A percentile compares a stretch with the other conserved stretches of the same genome.
These are phyloP conservation scores for Moricandia arvensis DNA, from an alignment of 345 rosid species.

Conservation along the genomic window DNA sequence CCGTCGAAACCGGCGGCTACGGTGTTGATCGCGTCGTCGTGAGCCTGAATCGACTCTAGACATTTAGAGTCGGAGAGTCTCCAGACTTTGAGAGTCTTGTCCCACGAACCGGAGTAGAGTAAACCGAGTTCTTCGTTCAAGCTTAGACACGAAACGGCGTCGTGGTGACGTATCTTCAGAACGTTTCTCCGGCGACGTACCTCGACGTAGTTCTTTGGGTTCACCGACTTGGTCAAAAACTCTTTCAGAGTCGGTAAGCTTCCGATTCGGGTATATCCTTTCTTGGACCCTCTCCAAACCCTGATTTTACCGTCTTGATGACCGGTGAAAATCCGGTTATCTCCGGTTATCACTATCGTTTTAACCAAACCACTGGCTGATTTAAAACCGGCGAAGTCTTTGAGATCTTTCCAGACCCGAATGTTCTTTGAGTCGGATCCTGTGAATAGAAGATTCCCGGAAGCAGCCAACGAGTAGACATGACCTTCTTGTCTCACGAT, in stretches of 20 bases:
- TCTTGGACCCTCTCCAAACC: slow-evolving; percentile 53
- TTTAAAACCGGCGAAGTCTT: slow-evolving; percentile 59
- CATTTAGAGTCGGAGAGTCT: slow-evolving; percentile 52
- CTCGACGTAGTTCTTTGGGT: slow-evolving; percentile 63
- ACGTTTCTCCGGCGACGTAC: slow-evolving; percentile 50
- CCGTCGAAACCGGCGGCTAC: slow-evolving; percentile 49
- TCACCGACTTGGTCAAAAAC: slow-evolving; percentile 49
- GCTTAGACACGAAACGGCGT: slow-evolving; percentile 64
- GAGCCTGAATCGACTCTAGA: slow-evolving; percentile 58
- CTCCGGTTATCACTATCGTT: slow-evolving; percentile 42
- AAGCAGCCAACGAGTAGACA: slow-evolving; percentile 60
- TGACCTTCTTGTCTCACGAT: slow-evolving; percentile 66
- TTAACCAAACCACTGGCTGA: slow-evolving; percentile 59
- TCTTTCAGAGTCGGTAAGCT: slow-evolving; percentile 59
- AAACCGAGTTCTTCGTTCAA: slow-evolving; percentile 53
- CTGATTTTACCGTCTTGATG: slow-evolving; percentile 75
- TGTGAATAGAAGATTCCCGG: slow-evolving; percentile 56
- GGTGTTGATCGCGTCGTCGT: slow-evolving; percentile 63
- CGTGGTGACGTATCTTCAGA: slow-evolving; percentile 56
- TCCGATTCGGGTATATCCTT: slow-evolving; percentile 45
- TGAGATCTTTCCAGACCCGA: slow-evolving; percentile 63
- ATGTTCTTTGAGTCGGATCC: slow-evolving; percentile 75
- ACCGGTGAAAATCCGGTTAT: slow-evolving; percentile 57
- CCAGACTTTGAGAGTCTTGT: slow-evolving; percentile 65
- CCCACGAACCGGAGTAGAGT: slow-evolving; percentile 71